Conservation (phyloP, 225 moss, liverwort and hornwort genomes). For the Ulota crispa region DNA sequence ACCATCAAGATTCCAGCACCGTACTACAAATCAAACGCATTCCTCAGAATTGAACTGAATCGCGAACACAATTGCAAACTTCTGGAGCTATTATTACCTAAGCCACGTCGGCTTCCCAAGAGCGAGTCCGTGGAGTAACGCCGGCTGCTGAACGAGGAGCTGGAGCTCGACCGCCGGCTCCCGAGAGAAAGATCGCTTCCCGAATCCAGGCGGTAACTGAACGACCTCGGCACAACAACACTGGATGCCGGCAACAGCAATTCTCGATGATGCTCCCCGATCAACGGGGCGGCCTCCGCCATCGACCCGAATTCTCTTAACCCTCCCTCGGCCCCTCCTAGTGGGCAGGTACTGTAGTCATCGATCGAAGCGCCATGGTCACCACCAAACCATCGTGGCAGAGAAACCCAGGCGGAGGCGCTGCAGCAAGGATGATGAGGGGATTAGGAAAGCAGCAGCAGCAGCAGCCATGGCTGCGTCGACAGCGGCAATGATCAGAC, state of each 20-base stretch:
- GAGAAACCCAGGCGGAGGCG: not conserved
- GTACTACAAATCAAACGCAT: not conserved
- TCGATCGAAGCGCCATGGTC: not conserved
- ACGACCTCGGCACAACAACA: slow-evolving; percentile 39
- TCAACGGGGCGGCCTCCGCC: slow-evolving; percentile 36
- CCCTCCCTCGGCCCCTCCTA: not conserved
- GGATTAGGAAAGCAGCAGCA: not conserved
- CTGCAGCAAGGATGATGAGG: not conserved
- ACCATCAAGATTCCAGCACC: too few relatives aligned
- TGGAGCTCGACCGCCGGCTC: slow-evolving; percentile 44
- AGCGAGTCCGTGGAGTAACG: slow-evolving; percentile 42
- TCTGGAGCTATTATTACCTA: slow-evolving; percentile 16
- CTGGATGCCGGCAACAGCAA: not conserved
- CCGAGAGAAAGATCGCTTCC: slow-evolving; percentile 39
- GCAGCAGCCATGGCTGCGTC: not conserved
- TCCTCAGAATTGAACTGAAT: not conserved
- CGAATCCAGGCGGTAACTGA: slow-evolving; percentile 52
- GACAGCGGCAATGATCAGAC: not conserved
- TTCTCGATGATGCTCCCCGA: slow-evolving; percentile 19
- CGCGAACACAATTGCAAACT: not conserved
- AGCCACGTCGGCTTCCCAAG: slow-evolving; percentile 38
- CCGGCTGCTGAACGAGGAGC: slow-evolving; percentile 39
- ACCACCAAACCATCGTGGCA: not conserved
- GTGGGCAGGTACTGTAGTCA: not conserved
- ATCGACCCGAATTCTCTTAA: not conserved